phyloP scores from a whole-genome alignment of 192 early-diverging fungal species.

The Obelidium mucronatum region DNA sequence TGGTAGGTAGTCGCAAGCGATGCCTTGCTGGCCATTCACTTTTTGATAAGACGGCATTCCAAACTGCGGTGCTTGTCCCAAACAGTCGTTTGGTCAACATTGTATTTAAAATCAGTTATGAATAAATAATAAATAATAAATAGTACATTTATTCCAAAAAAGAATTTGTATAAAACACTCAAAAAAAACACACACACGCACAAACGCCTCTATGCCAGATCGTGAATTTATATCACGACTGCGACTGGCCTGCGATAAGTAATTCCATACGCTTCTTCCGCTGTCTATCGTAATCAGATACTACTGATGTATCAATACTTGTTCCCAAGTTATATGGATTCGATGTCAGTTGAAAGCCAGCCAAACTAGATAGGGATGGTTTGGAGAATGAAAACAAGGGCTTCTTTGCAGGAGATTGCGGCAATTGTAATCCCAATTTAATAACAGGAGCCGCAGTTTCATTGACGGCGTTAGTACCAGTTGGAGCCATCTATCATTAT shows the following conservation, averaged over 20 bases:
- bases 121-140: not conserved
- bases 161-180: not conserved
- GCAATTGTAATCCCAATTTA: not conserved
- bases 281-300: not conserved
- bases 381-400: slow-evolving; percentile 19
- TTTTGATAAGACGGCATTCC: not conserved
- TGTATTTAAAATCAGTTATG: not conserved
- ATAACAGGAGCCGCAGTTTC: not conserved
- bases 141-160: not conserved
- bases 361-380: not conserved
- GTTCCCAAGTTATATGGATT: slow-evolving; percentile 7
- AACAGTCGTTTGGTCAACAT: too few relatives aligned
- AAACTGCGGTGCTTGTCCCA: too few relatives aligned
- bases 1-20: not conserved
- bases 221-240: too few relatives aligned
- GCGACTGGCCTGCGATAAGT: not conserved
- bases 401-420: slow-evolving; percentile 10
- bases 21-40: not conserved
- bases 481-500: not conserved
- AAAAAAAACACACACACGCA: not conserved
- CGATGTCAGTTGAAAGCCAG: not conserved
- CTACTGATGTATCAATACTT: not conserved
- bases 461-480: not conserved
- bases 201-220: too few relatives aligned
- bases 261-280: slow-evolving; percentile 7